These are phyloP conservation scores for Pichia sp. DNA, from an alignment of 1,139 yeast species.

Conservation along the genomic window DNA sequence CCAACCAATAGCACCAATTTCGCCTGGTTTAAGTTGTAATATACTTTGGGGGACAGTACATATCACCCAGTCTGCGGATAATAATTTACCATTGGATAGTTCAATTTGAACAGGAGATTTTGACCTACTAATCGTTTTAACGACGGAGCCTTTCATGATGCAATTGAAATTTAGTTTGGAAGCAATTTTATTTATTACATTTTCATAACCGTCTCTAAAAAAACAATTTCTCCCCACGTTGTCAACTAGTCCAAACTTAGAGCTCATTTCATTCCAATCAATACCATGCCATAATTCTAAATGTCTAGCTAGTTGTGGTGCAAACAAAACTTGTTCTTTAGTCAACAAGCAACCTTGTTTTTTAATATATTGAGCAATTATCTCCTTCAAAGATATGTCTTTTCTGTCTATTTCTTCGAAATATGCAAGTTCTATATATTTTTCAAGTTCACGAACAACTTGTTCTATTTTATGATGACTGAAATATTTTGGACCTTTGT, in stretches of 20 bases:
- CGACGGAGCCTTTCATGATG: conserved; percentile 43
- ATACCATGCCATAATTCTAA: conserved; percentile 78
- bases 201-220: conserved; percentile 54
- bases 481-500: conserved; percentile 26
- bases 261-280: conserved; percentile 59
- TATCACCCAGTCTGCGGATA: conserved; percentile 46
- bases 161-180: conserved; percentile 36
- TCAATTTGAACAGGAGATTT: conserved; percentile 19
- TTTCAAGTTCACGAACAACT: conserved; percentile 53
- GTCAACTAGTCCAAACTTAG: conserved; percentile 58
- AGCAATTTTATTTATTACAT: conserved; percentile 42
- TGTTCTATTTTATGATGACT: conserved; percentile 34
- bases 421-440: conserved; percentile 50
- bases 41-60: conserved; percentile 76
- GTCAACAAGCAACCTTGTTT: conserved; percentile 44
- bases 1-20: conserved; percentile 49
- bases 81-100: conserved; percentile 29
- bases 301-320: conserved; percentile 42
- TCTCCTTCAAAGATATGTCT: conserved; percentile 48
- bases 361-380: conserved; percentile 39
- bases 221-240: conserved; percentile 72
- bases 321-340: conserved; percentile 43
- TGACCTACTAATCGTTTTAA: conserved; percentile 35
- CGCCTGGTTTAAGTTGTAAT: conserved; percentile 34
- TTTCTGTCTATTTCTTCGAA: conserved; percentile 42